Percentiles rank a stretch among this genome's conserved stretches.
Conservation (phyloP, 75 land plant species). For the Pinus taeda region DNA sequence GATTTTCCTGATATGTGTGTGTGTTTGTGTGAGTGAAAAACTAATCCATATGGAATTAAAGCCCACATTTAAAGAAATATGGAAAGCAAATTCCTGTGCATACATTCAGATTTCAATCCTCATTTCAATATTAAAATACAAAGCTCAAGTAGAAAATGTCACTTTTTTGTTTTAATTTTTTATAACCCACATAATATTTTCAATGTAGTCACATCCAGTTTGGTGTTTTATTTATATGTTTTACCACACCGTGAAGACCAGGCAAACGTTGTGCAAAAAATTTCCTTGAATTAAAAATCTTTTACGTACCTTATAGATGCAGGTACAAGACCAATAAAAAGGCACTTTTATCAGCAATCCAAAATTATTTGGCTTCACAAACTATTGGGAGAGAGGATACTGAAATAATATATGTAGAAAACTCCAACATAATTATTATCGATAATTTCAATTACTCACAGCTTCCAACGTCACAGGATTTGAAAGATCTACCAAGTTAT, state of each 20-base stretch:
- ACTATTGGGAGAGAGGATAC: background rate
- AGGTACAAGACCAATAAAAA: background rate
- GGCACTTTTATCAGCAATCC: background rate
- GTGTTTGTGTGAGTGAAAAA: too few relatives aligned
- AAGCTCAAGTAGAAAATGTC: background rate
- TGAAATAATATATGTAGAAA: background rate
- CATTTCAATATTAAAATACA: background rate
- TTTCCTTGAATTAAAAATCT: background rate
- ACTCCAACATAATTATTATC: background rate
- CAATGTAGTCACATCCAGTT: background rate
- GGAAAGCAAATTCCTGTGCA: background rate
- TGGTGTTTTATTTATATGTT: slow-evolving; percentile 3
- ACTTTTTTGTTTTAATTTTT: background rate
- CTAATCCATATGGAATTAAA: too few relatives aligned
- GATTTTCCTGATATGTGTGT: too few relatives aligned
- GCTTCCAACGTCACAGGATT: slow-evolving; percentile 44
- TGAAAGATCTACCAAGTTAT: slow-evolving; percentile 58
- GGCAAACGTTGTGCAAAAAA: background rate
- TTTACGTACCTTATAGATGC: too few relatives aligned
- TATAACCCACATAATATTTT: background rate
- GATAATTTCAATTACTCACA: slow-evolving; percentile 35
- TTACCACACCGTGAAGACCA: background rate
- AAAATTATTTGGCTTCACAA: background rate
- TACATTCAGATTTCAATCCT: background rate
- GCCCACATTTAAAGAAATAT: background rate